These are phyloP conservation scores for Penicillium goetzii DNA, from an alignment of 495 filamentous ascomycete genomes.

Conservation along the genomic window DNA sequence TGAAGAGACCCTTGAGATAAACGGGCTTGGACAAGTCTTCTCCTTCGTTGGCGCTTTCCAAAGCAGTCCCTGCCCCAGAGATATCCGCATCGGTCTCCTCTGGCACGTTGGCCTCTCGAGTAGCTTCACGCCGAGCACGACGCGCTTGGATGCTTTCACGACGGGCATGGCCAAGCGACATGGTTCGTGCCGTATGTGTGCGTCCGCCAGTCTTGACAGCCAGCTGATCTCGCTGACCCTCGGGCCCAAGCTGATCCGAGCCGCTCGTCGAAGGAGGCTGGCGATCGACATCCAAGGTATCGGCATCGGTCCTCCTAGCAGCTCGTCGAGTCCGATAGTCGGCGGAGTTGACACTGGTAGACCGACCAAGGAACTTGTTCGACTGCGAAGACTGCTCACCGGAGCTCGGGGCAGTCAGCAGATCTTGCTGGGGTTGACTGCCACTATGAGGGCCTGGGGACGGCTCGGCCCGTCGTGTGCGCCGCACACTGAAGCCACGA, in stretches of 20 bases:
- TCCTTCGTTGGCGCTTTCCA: constrained; percentile 59
- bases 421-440: constrained; percentile 71
- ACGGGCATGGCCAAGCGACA: constrained; percentile 87
- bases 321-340: constrained; percentile 70
- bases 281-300: constrained; percentile 53
- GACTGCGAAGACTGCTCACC: constrained; percentile 60
- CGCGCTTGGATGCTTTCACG: constrained; percentile 89
- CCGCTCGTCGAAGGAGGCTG: constrained; percentile 75
- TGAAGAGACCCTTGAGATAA: constrained; percentile 96
- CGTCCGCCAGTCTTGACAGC: constrained; percentile 33
- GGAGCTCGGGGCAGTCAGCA: constrained; percentile 70
- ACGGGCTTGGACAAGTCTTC: constrained; percentile 79
- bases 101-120: constrained; percentile 69
- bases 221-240: constrained; percentile 47
- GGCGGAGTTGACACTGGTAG: constrained; percentile 83
- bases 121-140: constrained; percentile 67
- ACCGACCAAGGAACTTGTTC: constrained; percentile 71
- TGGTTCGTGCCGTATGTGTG: constrained; percentile 69
- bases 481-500: constrained; percentile 82
- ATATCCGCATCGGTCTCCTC: constrained; percentile 75
- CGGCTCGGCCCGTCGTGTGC: constrained; percentile 64
- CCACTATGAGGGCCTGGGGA: constrained; percentile 57
- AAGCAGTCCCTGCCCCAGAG: constrained; percentile 50
- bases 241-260: constrained; percentile 68
- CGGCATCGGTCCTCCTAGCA: constrained; percentile 59